phyloP scores from a whole-genome alignment of 2,329 filamentous ascomycete genomes.

The Pseudogymnoascus sp. region DNA sequence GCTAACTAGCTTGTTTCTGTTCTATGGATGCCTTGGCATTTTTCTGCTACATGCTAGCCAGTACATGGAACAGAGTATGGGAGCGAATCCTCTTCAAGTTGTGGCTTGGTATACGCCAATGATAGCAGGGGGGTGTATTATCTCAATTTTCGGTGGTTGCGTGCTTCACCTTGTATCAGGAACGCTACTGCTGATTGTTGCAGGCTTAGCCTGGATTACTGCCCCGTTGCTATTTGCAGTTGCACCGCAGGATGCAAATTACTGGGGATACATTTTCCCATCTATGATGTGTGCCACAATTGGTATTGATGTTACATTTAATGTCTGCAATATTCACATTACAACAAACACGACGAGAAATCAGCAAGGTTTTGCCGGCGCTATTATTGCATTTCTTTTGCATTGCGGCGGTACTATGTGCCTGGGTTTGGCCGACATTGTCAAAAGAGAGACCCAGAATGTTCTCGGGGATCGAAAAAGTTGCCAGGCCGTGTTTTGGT shows the following conservation, averaged over 20 bases:
- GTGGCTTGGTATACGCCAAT: constrained; percentile 63
- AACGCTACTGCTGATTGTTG: constrained; percentile 40
- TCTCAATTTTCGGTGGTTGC: constrained; percentile 47
- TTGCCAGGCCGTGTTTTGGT: constrained; percentile 58
- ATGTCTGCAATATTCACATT: constrained; percentile 65
- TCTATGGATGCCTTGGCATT: constrained; percentile 44
- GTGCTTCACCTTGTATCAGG: constrained; percentile 39
- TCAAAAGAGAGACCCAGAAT: constrained; percentile 38
- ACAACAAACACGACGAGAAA: constrained; percentile 58
- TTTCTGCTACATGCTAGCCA: constrained; percentile 44
- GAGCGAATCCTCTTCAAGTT: background rate
- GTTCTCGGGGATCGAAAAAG: constrained; percentile 38
- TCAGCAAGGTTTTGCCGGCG: constrained; percentile 62
- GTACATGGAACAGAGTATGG: constrained; percentile 27
- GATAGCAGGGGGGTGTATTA: constrained; percentile 54
- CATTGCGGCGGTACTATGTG: constrained; percentile 63
- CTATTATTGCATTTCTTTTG: constrained; percentile 58
- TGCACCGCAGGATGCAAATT: constrained; percentile 28
- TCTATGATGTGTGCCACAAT: constrained; percentile 59
- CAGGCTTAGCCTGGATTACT: constrained; percentile 40
- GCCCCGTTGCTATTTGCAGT: constrained; percentile 44
- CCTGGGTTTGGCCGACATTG: constrained; percentile 59
- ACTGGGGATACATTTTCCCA: constrained; percentile 64
- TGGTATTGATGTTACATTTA: constrained; percentile 67
- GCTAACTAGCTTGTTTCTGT: constrained; percentile 46